Base-by-base conservation (phyloP, 1,284 basidiomycete genomes). In the Thecaphora frezii region DNA sequence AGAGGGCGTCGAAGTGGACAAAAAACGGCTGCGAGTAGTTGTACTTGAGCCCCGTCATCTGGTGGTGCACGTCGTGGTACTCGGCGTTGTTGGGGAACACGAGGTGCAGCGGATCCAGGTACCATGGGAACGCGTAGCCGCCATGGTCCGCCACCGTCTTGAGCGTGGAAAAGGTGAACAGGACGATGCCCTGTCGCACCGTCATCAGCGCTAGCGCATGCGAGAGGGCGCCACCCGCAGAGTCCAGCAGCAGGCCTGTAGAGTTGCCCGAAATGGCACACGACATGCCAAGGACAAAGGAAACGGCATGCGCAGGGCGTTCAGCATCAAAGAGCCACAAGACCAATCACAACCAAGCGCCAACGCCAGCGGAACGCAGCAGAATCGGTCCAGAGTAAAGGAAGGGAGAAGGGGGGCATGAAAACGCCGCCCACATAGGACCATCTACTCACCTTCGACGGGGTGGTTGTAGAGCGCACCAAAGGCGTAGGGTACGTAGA, bases 141-240 rank as follows among this genome's bases (percentile, higher is more conserved):
- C 93, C 97, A 80, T 98, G 94, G 79, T 98, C 96, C 70, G 97
- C 93, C 42, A 98, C 92, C 1, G 94, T 97, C 83, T 99, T 99
- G 73, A 90, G 81, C 1, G 89, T 90, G 18, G 89, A 89, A 62
- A 97, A 82, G 10, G 82, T 82, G 78, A 97, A 98, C 53, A 97
- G 83, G 44, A 97, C 73, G 54, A 87, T 86, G n/a, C 90, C 87
- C 52, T 81, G 80, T 10, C 96, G 87, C 3, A 88, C 84, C 18
- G 86, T 86, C 85, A 98, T 88, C 13, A 83, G 78, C 0, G 89
- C 84, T 8, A 86, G 30, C 19, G 82, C 77, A 74, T 97, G 89
- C 0, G 93, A 90, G 21, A 97, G 65, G 9, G 82, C 86, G 0
- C 90, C 88, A 43, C 94, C 92, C 25, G 89, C 80, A 2, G 88